Percentiles rank a stretch among this genome's conserved stretches.
phyloP scores from a whole-genome alignment of 331 rosid species.

The Malus hybrid region DNA sequence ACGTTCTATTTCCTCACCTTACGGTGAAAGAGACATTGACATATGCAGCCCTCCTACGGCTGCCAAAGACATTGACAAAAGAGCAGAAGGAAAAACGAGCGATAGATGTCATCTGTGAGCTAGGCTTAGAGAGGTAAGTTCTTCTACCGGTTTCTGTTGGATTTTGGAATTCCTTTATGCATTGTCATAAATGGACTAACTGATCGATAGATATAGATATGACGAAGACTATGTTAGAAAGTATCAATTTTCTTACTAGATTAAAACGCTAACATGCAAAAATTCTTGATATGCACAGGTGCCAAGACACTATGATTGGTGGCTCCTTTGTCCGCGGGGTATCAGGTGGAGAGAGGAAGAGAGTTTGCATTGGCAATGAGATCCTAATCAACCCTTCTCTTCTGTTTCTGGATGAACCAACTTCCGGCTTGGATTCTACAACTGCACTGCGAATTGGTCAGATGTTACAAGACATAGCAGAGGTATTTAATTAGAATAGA shows the following conservation, averaged over 20 bases:
- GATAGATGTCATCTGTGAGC: slow-evolving; percentile 75
- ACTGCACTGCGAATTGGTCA: slow-evolving; percentile 90
- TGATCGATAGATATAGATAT: not conserved
- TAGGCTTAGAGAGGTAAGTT: slow-evolving; percentile 84
- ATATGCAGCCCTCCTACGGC: slow-evolving; percentile 72
- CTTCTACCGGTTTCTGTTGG: not conserved
- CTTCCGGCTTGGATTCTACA: slow-evolving; percentile 98
- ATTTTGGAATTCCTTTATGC: not conserved
- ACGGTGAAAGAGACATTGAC: slow-evolving; percentile 87
- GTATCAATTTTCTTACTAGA: not conserved
- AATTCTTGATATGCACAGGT: slow-evolving; percentile 37
- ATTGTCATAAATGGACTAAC: not conserved
- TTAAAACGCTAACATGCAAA: slow-evolving; percentile 1
- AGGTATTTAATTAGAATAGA: slow-evolving; percentile 31
- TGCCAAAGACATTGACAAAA: slow-evolving; percentile 55
- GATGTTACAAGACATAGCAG: slow-evolving; percentile 91
- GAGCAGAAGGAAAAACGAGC: slow-evolving; percentile 90
- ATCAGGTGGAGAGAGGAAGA: slow-evolving; percentile 99
- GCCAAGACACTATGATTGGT: slow-evolving; percentile 96
- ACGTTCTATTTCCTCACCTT: slow-evolving; percentile 88
- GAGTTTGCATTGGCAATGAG: slow-evolving; percentile 92
- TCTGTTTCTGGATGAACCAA: slow-evolving; percentile 90
- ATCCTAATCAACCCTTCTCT: slow-evolving; percentile 88
- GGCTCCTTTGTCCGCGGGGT: slow-evolving; percentile 92
- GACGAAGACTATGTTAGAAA: not conserved